A percentile compares a stretch with the other conserved stretches of the same genome.
Evolutionary conservation across 108 stramenopile genomes (phyloP).

Genomic region (Seminavis robusta): DNA sequence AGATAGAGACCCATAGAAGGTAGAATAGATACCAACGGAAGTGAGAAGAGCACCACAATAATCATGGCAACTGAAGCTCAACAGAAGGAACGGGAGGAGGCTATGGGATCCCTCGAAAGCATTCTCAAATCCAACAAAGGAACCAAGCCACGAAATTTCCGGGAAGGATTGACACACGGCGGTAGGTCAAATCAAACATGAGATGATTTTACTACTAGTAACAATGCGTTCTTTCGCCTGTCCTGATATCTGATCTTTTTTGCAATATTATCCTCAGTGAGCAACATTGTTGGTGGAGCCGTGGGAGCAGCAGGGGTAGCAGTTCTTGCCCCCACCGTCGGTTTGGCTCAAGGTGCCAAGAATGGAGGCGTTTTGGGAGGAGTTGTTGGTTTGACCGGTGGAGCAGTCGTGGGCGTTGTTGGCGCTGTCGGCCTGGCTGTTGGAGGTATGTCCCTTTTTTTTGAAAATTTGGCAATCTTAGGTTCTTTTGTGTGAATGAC

Average conservation of each 20-base stretch:
- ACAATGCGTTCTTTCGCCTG: background rate
- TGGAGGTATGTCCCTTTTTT: constrained; percentile 29
- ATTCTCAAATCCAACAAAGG: no score
- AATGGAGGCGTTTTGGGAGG: constrained; percentile 32
- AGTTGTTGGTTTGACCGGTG: constrained; percentile 14
- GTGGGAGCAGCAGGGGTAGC: constrained; percentile 53
- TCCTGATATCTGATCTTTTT: background rate
- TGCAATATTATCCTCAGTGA: no score
- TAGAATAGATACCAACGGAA: no score
- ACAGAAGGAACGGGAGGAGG: no score
- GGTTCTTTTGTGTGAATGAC: no score
- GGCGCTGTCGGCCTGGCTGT: constrained; percentile 44
- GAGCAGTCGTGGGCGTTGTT: constrained; percentile 35
- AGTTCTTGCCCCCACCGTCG: constrained; percentile 45
- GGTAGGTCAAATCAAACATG: constrained; percentile 15
- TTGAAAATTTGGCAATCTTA: no score
- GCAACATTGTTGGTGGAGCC: constrained; percentile 46
- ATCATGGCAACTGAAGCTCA: no score
- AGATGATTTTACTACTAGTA: background rate
- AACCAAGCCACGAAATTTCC: constrained; percentile 33
- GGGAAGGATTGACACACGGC: constrained; percentile 26
- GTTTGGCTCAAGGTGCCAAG: constrained; percentile 13
- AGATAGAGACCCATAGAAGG: no score
- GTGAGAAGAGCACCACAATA: no score
- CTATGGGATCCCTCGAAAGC: no score